Evolutionary conservation across 2,329 filamentous ascomycete genomes (phyloP).

Genomic region (Fusarium proliferatum): DNA sequence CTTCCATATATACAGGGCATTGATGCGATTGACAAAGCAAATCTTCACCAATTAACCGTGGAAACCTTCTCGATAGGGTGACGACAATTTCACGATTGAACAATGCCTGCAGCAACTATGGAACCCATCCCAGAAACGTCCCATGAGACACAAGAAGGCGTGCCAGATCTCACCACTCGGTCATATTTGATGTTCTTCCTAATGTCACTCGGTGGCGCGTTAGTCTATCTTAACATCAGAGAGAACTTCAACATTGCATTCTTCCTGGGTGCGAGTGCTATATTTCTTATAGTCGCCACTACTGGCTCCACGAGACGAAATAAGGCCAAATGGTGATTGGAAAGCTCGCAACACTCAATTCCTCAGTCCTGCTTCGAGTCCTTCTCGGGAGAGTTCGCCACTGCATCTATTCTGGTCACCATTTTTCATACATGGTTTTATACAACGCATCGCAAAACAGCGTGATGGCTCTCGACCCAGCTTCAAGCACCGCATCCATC

Average conservation of each 20-base stretch:
- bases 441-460: slow-evolving; percentile 14
- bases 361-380: too few species aligned
- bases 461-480: slow-evolving; percentile 1
- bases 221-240: background rate
- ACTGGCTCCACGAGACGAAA: fast-evolving
- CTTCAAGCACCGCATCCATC: slow-evolving; percentile 16
- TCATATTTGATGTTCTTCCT: background rate
- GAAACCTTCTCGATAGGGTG: background rate
- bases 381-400: background rate
- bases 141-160: fast-evolving
- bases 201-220: background rate
- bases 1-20: fast-evolving
- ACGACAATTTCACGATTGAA: background rate
- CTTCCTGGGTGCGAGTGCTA: background rate
- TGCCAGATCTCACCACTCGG: fast-evolving
- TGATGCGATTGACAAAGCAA: background rate
- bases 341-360: too few species aligned
- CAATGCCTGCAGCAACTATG: background rate
- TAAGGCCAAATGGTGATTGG: fast-evolving
- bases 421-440: slow-evolving; percentile 2
- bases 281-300: background rate
- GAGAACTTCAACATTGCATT: background rate
- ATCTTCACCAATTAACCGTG: background rate
- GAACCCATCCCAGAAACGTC: background rate
- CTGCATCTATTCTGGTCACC: background rate